Conservation (phyloP, 2,329 filamentous ascomycete species). For the Arthrobotrys pseudoclavata region DNA sequence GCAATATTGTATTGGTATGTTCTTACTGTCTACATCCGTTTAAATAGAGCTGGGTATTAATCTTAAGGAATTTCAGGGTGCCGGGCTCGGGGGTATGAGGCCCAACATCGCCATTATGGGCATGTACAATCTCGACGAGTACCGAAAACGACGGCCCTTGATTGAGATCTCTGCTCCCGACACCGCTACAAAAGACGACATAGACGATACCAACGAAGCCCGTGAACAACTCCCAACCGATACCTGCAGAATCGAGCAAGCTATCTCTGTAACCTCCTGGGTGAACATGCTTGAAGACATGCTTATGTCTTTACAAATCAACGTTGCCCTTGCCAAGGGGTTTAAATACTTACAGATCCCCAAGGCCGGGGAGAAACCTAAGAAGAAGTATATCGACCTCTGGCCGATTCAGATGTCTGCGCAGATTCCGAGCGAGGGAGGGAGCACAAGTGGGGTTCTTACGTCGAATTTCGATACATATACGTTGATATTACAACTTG, state of each 20-base stretch:
- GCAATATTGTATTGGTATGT: conserved; percentile 76
- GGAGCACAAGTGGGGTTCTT: conserved; percentile 69
- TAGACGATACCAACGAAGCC: conserved; percentile 52
- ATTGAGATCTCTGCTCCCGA: conserved; percentile 70
- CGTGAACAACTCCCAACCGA: conserved; percentile 77
- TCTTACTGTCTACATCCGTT: conserved; percentile 66
- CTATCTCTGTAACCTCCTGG: conserved; percentile 80
- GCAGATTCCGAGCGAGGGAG: conserved; percentile 72
- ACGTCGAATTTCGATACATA: conserved; percentile 95
- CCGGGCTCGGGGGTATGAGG: conserved; percentile 87
- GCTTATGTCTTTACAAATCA: conserved; percentile 81
- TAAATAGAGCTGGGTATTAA: background rate
- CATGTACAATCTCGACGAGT: conserved; percentile 83
- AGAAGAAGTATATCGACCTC: conserved; percentile 84
- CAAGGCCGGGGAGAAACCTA: conserved; percentile 69
- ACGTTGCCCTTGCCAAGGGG: conserved; percentile 85
- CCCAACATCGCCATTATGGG: conserved; percentile 88
- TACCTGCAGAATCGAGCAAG: conserved; percentile 75
- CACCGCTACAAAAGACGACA: conserved; percentile 36
- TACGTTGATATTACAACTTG: conserved; percentile 68
- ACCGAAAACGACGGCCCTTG: conserved; percentile 74
- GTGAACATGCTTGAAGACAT: conserved; percentile 87
- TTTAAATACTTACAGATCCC: conserved; percentile 83
- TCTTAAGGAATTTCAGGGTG: conserved; percentile 63
- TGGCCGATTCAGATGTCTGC: conserved; percentile 94